A percentile compares a stretch with the other conserved stretches of the same genome.
These are phyloP conservation scores for Cephaloascus fragrans DNA, from an alignment of 805 yeast genomes.

Conservation along the genomic window DNA sequence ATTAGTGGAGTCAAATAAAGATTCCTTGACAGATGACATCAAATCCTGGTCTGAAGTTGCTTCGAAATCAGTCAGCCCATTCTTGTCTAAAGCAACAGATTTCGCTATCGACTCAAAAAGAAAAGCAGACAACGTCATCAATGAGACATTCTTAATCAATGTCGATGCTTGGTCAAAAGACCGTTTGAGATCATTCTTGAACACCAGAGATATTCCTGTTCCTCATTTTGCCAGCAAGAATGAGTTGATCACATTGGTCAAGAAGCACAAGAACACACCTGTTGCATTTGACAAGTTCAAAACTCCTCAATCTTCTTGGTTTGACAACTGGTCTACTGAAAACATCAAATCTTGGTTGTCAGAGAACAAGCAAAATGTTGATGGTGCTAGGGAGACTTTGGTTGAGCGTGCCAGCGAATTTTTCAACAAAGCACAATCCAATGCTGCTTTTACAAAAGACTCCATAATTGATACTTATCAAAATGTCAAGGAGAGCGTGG, in stretches of 20 bases:
- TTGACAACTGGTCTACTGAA: constrained; percentile 28
- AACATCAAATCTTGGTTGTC: constrained; percentile 28
- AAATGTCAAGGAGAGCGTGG: constrained; percentile 12
- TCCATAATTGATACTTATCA: constrained; percentile 10
- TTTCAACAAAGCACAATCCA: constrained; percentile 3
- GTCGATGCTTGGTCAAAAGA: constrained; percentile 38
- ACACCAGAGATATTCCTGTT: constrained; percentile 26
- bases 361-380: constrained; percentile 15
- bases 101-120: constrained; percentile 6
- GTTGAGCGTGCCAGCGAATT: constrained; percentile 9
- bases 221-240: constrained; percentile 28
- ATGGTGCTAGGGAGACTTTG: constrained; percentile 16
- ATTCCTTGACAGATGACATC: constrained; percentile 26
- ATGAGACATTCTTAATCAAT: constrained; percentile 35
- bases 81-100: constrained; percentile 17
- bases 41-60: constrained; percentile 21
- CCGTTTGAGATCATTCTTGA: constrained; percentile 29
- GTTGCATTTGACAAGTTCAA: constrained; percentile 14
- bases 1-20: constrained; percentile 21
- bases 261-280: constrained; percentile 25
- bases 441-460: constrained; percentile 5
- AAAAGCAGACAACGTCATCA: constrained; percentile 23
- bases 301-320: constrained; percentile 13
- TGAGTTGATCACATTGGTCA: constrained; percentile 28
- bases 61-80: constrained; percentile 20